Conservation (phyloP, 1,284 basidiomycete species). For the Trichosporon coremiiforme region DNA sequence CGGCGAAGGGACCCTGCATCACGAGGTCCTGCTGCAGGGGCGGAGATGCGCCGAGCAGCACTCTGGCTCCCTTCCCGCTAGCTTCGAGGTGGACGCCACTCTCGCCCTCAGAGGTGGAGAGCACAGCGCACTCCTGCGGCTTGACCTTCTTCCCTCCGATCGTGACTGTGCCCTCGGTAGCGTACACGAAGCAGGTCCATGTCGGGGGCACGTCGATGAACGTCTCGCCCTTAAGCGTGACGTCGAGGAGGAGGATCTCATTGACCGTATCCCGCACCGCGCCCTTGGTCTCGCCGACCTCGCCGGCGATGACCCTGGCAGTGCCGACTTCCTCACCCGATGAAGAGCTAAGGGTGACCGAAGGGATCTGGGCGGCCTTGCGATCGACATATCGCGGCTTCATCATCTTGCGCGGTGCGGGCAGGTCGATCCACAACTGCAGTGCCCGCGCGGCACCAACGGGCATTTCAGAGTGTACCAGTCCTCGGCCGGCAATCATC, state of each 20-base stretch:
- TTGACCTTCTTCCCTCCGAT: constrained; percentile 58
- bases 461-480: constrained; percentile 86
- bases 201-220: constrained; percentile 82
- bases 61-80: constrained; percentile 54
- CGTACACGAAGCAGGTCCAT: constrained; percentile 83
- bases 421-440: constrained; percentile 93
- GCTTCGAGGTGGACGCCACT: constrained; percentile 47
- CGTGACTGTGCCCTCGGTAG: constrained; percentile 65
- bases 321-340: neutral
- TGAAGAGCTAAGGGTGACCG: neutral
- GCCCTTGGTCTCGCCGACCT: constrained; percentile 69
- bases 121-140: constrained; percentile 71
- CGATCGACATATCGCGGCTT: constrained; percentile 57
- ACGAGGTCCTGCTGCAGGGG: constrained; percentile 85
- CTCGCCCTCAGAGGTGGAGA: constrained; percentile 47
- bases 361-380: constrained; percentile 36
- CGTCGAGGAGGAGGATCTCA: constrained; percentile 63
- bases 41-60: constrained; percentile 79
- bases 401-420: constrained; percentile 80
- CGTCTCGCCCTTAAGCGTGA: constrained; percentile 65
- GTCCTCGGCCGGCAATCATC: constrained; percentile 78
- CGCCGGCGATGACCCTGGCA: constrained; percentile 75
- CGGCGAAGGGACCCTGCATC: constrained; percentile 65
- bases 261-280: constrained; percentile 85
- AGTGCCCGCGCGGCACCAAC: constrained; percentile 64